Base-by-base conservation (phyloP, 2,329 filamentous ascomycete species). In the Ophiostoma sp. region DNA sequence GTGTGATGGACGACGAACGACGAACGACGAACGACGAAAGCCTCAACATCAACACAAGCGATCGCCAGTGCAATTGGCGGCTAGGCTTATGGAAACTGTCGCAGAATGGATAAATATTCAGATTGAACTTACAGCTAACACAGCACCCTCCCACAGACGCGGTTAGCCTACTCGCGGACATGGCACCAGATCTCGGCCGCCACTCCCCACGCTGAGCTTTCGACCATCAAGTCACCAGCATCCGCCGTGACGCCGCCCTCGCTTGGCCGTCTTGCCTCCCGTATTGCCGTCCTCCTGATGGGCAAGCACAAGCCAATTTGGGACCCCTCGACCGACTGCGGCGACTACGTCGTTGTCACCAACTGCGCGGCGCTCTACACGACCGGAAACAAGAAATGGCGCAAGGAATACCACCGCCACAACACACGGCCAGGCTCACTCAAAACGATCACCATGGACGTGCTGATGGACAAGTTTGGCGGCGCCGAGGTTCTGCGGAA, bases 261-360 rank as follows among this genome's bases (percentile, higher is more conserved):
- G n/a, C 91, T 98, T 55, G 95, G 95, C 78, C 94, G 95, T 57
- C 88, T 98, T 70, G 95, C 95, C 75, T 94, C 92, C 71, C 90
- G 92, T 76, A 97, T 98, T 82, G 95, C 95, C 75, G 86, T 91
- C 71, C 87, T 93, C 75, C 90, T 98, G 70, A 98, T 98, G 95
- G 96, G 96, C 84, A 99, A 99, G 87, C 92, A 99, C 88, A 99
- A 99, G 85, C 96, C 96, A 28, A 97, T 96, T 82, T 99, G 91
- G 85, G 93, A 98, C 84, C 96, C 96, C 1, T 97, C 94, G 28
- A 98, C 95, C 75, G 96, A 99, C 87, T 98, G 96, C 87, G 96
- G 96, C 78, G 96, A 99, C 89, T 99, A 99, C 83, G 95, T 99
- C 15, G 95, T 99, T 0, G 95, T 96, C 70, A 93, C 93, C 50